phyloP scores from a whole-genome alignment of 2,329 filamentous ascomycete genomes.

The Claviceps arundinis region DNA sequence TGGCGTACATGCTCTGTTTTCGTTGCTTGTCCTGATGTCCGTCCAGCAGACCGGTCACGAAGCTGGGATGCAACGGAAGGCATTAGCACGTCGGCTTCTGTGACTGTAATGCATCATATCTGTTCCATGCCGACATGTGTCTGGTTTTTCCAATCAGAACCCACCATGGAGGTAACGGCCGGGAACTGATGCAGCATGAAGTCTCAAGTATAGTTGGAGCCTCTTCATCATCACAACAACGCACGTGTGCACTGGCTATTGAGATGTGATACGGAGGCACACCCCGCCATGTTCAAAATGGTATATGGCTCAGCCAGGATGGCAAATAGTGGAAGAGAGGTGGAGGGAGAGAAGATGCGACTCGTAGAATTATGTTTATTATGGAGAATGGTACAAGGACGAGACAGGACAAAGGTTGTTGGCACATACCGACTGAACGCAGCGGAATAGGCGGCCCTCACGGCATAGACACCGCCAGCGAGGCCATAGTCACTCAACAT shows the following conservation, averaged over 20 bases:
- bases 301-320: no score
- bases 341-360: background rate
- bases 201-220: background rate
- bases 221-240: no score
- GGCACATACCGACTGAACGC: constrained; percentile 56
- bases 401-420: background rate
- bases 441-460: constrained; percentile 57
- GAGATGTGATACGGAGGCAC: no score
- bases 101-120: background rate
- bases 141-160: background rate
- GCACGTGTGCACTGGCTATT: no score
- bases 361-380: no score
- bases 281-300: no score
- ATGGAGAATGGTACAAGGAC: background rate
- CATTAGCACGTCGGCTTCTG: background rate
- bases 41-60: constrained; percentile 70
- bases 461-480: constrained; percentile 37
- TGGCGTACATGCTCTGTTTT: constrained; percentile 60
- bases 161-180: background rate
- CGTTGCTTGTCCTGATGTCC: constrained; percentile 53
- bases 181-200: background rate
- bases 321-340: no score
- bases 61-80: constrained; percentile 29
- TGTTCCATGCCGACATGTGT: background rate
- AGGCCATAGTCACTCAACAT: constrained; percentile 49